These are phyloP conservation scores for Xylaria digitata DNA, from an alignment of 2,329 filamentous ascomycete genomes.

Conservation along the genomic window DNA sequence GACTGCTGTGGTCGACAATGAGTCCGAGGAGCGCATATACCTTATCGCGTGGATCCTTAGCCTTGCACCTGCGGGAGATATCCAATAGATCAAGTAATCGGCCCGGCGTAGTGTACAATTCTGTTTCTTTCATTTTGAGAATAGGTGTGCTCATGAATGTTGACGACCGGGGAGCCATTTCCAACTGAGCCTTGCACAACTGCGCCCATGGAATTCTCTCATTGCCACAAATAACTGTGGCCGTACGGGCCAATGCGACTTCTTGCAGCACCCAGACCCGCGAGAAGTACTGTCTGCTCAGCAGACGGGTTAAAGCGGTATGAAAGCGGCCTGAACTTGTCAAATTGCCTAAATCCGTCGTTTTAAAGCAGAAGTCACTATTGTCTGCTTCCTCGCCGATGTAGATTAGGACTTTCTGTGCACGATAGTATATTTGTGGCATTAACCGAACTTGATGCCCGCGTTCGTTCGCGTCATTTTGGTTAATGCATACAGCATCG, in stretches of 20 bases:
- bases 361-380: background rate
- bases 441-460: conserved; percentile 3
- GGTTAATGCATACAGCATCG: conserved; percentile 27
- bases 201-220: background rate
- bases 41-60: background rate
- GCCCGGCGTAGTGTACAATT: background rate
- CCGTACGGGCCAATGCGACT: background rate
- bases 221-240: background rate
- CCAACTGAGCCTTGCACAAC: background rate
- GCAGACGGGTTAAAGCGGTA: background rate
- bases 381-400: background rate
- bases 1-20: background rate
- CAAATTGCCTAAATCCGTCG: background rate
- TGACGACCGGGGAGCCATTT: too few species aligned
- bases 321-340: too few species aligned
- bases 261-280: background rate
- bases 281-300: background rate
- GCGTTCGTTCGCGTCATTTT: conserved; percentile 1
- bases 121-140: too few species aligned
- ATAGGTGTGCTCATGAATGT: too few species aligned
- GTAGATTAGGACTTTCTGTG: background rate
- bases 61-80: background rate
- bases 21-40: background rate
- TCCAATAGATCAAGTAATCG: background rate
- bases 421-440: background rate